phyloP scores from a whole-genome alignment of 345 rosid genomes.

The Hevea brasiliensis region DNA sequence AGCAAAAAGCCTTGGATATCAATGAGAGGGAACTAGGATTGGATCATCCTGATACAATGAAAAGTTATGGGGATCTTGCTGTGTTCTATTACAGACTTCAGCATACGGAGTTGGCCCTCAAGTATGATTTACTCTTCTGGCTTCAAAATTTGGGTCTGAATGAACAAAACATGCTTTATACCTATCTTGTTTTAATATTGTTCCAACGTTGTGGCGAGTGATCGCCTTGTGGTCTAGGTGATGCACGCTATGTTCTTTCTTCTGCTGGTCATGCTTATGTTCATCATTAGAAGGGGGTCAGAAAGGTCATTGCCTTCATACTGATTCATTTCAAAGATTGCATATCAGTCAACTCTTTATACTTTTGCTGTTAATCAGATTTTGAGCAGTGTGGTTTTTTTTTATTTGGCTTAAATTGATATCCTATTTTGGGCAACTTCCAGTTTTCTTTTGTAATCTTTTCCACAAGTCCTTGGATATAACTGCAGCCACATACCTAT shows the following conservation, averaged over 20 bases:
- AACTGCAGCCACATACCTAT: conserved; percentile 7
- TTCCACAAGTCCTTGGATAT: conserved; percentile 10
- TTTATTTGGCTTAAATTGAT: not conserved
- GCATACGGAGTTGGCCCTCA: conserved; percentile 95
- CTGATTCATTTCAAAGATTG: not conserved
- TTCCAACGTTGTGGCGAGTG: not conserved
- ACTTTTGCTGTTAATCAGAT: not conserved
- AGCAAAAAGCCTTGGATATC: conserved; percentile 98
- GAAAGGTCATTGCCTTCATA: not conserved
- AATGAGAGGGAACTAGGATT: conserved; percentile 98
- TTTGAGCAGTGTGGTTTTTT: not conserved
- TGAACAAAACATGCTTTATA: conserved; percentile 1
- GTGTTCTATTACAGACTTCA: conserved; percentile 99
- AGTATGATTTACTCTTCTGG: conserved; percentile 51
- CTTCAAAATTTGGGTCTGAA: conserved; percentile 6
- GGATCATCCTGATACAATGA: conserved; percentile 99
- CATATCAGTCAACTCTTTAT: not conserved
- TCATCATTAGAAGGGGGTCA: not conserved
- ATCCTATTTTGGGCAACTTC: conserved; percentile 8
- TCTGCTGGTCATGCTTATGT: not conserved
- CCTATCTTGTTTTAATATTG: conserved; percentile 3
- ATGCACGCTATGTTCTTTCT: not conserved
- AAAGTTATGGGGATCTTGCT: conserved; percentile 99
- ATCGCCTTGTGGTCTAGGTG: not conserved
- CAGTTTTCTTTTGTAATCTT: not conserved